Percentiles rank a stretch among this genome's conserved stretches.
phyloP scores from a whole-genome alignment of 257 asterid species.

The Cynanchum wilfordii region DNA sequence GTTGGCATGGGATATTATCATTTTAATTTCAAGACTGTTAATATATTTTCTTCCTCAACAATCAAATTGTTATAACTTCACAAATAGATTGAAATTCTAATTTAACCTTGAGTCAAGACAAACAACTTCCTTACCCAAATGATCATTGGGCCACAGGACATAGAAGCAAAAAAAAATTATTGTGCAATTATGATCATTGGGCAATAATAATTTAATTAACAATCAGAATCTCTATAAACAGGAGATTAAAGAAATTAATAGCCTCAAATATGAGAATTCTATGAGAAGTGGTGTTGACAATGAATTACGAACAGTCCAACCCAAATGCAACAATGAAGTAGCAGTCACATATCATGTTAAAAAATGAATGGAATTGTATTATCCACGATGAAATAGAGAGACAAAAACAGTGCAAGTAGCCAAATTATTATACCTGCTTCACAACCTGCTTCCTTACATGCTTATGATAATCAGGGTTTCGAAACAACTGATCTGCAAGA shows the following conservation, averaged over 20 bases:
- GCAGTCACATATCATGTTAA: neutral
- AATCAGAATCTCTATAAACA: neutral
- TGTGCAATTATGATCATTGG: neutral
- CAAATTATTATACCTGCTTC: conserved; percentile 54
- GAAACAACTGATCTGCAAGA: conserved; percentile 84
- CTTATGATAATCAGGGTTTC: conserved; percentile 70
- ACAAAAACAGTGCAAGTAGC: neutral
- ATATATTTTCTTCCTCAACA: neutral
- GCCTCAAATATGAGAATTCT: neutral
- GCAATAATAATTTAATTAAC: neutral
- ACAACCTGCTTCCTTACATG: conserved; percentile 69
- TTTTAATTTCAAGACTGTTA: neutral
- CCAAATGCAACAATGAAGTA: neutral
- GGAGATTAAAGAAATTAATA: neutral
- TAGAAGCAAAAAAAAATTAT: neutral
- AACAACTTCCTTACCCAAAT: neutral
- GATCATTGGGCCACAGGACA: too few relatives aligned
- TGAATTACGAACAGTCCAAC: neutral
- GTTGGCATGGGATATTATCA: neutral
- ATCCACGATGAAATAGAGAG: neutral
- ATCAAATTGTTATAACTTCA: neutral
- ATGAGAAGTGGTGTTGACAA: neutral
- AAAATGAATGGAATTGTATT: neutral
- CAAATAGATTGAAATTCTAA: neutral
- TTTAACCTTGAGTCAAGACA: neutral